Conservation (phyloP, 108 stramenopile genomes). For the Cylindrotheca closterium region DNA sequence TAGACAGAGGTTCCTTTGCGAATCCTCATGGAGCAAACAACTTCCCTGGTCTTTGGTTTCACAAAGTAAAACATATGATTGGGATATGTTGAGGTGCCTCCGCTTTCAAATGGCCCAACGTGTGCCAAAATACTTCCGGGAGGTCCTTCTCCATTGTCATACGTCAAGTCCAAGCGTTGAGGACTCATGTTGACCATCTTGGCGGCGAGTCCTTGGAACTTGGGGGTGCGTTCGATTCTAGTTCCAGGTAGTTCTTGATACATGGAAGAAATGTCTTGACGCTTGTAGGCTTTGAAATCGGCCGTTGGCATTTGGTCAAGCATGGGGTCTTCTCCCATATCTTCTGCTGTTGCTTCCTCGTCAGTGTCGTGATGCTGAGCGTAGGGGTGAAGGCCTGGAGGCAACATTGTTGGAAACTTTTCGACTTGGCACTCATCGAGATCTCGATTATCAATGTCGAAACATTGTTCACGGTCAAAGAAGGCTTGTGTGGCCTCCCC, state of each 20-base stretch:
- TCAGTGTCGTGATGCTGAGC: no score
- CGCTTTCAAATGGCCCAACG: constrained; percentile 30
- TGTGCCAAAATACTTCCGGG: constrained; percentile 13
- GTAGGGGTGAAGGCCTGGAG: no score
- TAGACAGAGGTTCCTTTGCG: constrained; percentile 27
- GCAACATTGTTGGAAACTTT: no score
- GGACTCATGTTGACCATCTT: constrained; percentile 59
- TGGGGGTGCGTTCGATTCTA: constrained; percentile 22
- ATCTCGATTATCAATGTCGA: no score
- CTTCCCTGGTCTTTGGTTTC: constrained; percentile 13
- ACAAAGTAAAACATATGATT: constrained; percentile 28
- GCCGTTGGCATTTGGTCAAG: constrained; percentile 22
- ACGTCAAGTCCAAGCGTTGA: constrained; percentile 23
- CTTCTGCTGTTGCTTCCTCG: no score
- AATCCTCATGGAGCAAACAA: constrained; percentile 30
- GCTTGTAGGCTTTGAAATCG: constrained; percentile 39
- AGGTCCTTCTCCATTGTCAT: constrained; percentile 8
- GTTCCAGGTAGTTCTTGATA: constrained; percentile 38
- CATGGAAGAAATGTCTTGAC: constrained; percentile 44
- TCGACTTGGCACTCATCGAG: no score
- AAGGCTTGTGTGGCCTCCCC: no score
- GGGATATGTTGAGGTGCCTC: constrained; percentile 51
- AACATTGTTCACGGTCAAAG: no score
- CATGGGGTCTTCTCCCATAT: constrained; percentile 38
- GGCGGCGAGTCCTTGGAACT: constrained; percentile 47